Evolutionary conservation across 2,329 filamentous ascomycete genomes (phyloP), one percentile per base, ranked within the genome.

Genomic region (Onygena corvina): DNA sequence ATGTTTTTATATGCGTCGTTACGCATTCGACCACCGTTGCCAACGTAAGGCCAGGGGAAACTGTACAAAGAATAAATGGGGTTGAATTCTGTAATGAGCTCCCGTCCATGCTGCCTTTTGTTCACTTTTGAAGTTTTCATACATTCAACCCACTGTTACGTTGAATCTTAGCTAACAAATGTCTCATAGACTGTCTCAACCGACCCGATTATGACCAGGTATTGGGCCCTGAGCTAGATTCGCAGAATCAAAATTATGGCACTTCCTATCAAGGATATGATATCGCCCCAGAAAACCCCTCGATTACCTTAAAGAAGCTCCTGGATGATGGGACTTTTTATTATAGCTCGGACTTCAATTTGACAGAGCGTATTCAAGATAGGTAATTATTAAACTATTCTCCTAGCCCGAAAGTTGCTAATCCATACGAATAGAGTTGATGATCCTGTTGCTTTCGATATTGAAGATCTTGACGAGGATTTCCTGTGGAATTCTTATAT

Each of bases 401-500:
- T 29, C n/a, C n/a, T n/a, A n/a, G n/a, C n/a, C 21, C 25, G 44
- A 25, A 14, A 14, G 16, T 48, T 2, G 48, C 31, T 46, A 12
- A 27, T 8, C 21, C 27, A 25, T n/a, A 44, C 62, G 52, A 20
- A 53, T 55, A 87, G 84, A 58, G 80, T 83, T 11, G 79, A 83
- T 50, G 86, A 90, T 62, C 79, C 79, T 16, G 76, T 81, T 38
- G 81, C 84, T 0, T 89, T 96, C 54, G 86, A 94, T 54, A 87
- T 95, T 53, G 88, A 94, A 62, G 92, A 86, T 60, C 81, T 96
- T 53, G 88, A 98, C 64, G 84, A 88, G 60, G 84, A 85, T 1
- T 95, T 94, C 62, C 70, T 98, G 14, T 98, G 92, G 92, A 98
- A 98, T 62, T 93, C 87, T 2, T 95, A 93, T 68, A 95, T 98